Conservation (phyloP, 768 basidiomycete genomes). For the Amanita muscaria region DNA sequence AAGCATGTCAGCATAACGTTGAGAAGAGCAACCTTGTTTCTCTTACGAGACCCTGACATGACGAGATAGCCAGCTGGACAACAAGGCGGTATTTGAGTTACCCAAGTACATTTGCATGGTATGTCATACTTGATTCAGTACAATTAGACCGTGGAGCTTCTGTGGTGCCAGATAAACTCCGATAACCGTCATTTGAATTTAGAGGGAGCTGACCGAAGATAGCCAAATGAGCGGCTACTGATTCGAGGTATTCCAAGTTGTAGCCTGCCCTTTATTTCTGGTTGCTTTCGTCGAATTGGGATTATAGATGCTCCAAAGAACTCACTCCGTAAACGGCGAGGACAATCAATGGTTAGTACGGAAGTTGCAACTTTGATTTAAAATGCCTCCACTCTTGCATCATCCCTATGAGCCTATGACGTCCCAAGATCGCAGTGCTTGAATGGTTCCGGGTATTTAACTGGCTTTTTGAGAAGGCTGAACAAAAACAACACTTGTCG, state of each 20-base stretch:
- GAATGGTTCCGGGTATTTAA: neutral
- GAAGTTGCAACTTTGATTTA: neutral
- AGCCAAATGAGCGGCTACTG: neutral
- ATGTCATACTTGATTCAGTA: slow-evolving; percentile 6
- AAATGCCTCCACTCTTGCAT: slow-evolving; percentile 3
- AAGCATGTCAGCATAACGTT: neutral
- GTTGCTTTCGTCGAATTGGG: no score
- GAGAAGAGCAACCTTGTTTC: neutral
- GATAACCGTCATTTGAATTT: neutral
- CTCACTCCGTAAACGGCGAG: no score
- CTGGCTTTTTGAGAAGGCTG: no score
- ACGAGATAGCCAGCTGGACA: no score
- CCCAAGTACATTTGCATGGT: no score
- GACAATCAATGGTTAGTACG: no score
- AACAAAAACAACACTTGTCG: no score
- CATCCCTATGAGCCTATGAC: slow-evolving; percentile 1
- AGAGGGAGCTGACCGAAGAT: neutral
- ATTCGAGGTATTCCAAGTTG: neutral
- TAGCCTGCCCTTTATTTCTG: neutral
- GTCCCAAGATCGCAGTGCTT: neutral
- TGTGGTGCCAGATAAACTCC: neutral
- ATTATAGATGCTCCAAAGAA: no score
- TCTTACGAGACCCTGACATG: slow-evolving; percentile 4
- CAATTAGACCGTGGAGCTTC: slow-evolving; percentile 3
- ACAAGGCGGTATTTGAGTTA: slow-evolving; percentile 3